These are phyloP conservation scores for Lentithecium fluviatile DNA, from an alignment of 495 filamentous ascomycete genomes.

Conservation along the genomic window DNA sequence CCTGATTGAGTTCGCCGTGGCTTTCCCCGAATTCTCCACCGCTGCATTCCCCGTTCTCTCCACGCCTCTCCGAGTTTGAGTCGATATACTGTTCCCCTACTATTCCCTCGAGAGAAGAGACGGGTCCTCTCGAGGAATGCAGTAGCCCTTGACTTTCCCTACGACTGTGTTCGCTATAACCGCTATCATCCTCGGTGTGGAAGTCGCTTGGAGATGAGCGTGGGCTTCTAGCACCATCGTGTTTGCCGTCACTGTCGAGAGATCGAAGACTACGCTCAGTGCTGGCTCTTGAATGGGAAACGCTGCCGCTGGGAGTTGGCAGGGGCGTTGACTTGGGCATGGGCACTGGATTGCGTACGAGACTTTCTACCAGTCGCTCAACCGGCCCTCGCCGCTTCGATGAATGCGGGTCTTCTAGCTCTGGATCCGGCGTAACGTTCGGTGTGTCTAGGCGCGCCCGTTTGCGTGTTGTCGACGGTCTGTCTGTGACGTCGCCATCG, in stretches of 20 bases:
- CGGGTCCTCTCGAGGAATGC: not conserved
- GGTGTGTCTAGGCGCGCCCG: conserved; percentile 7
- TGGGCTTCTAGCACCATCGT: conserved; percentile 4
- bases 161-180: not conserved
- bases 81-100: too few relatives aligned
- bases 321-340: conserved; percentile 1
- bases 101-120: too few relatives aligned
- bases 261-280: conserved; percentile 6
- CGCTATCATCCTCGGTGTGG: not conserved
- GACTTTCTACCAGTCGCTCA: conserved; percentile 10
- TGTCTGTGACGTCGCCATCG: conserved; percentile 1
- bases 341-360: conserved; percentile 10
- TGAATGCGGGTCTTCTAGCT: conserved; percentile 18
- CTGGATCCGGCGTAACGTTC: conserved; percentile 7
- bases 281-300: conserved; percentile 15
- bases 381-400: not conserved
- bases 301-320: conserved; percentile 10
- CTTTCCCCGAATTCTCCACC: not conserved
- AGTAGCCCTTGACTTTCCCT: conserved; percentile 4
- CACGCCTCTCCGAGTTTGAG: too few relatives aligned
- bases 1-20: too few relatives aligned
- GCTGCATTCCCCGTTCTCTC: conserved; percentile 4
- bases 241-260: conserved; percentile 12
- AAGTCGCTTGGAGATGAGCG: conserved; percentile 9
- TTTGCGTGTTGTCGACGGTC: conserved; percentile 13